phyloP scores from a whole-genome alignment of 2,329 filamentous ascomycete species.

The Triangularia setosa region DNA sequence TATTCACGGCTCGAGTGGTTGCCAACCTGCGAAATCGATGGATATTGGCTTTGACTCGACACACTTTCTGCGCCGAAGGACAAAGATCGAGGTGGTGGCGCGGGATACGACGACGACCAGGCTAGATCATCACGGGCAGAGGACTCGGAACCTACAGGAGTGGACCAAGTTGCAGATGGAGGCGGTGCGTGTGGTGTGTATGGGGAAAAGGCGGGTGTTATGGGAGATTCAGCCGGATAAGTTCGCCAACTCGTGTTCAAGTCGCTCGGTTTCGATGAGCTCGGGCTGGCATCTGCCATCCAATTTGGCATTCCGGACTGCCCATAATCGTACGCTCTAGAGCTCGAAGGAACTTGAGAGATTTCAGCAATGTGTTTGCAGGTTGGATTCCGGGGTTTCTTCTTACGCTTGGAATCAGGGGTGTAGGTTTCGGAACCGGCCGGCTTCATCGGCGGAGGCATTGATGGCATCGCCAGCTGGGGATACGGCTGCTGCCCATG shows the following conservation, averaged over 20 bases:
- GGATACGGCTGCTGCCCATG: conserved; percentile 40
- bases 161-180: conserved; percentile 40
- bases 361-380: conserved; percentile 25
- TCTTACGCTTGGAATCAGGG: conserved; percentile 44
- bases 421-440: conserved; percentile 36
- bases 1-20: conserved; percentile 33
- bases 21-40: conserved; percentile 37
- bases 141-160: conserved; percentile 36
- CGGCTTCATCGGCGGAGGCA: conserved; percentile 42
- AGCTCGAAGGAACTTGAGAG: conserved; percentile 32
- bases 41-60: conserved; percentile 37
- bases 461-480: conserved; percentile 42
- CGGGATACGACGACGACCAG: conserved; percentile 41
- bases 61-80: conserved; percentile 46
- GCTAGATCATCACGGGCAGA: conserved; percentile 41
- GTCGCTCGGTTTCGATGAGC: conserved; percentile 41
- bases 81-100: conserved; percentile 42
- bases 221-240: conserved; percentile 48
- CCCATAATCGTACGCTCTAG: conserved; percentile 38
- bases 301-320: conserved; percentile 40
- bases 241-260: conserved; percentile 45
- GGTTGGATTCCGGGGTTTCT: not conserved
- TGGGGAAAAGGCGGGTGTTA: conserved; percentile 48
- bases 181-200: conserved; percentile 42
- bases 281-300: conserved; percentile 41